These are phyloP conservation scores for Penicillium turbatum DNA, from an alignment of 495 filamentous ascomycete genomes.

Conservation along the genomic window DNA sequence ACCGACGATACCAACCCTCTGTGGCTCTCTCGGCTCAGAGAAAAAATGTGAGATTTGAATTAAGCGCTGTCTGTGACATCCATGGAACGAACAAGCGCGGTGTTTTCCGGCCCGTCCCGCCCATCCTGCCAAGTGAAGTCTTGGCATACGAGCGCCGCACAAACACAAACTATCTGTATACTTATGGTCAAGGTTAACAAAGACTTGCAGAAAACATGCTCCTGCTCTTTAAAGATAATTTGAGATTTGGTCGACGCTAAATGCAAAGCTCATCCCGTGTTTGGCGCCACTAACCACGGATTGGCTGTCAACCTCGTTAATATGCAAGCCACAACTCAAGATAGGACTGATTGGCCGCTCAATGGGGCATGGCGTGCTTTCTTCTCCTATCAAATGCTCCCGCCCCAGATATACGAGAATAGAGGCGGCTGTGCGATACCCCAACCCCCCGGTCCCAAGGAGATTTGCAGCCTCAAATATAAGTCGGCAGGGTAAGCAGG, in stretches of 20 bases:
- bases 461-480: background rate
- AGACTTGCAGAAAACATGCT: no score
- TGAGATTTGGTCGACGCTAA: background rate
- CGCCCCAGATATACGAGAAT: background rate
- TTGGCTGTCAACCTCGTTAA: background rate
- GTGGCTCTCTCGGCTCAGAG: no score
- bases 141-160: no score
- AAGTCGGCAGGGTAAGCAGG: background rate
- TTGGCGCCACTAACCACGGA: conserved; percentile 1
- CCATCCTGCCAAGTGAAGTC: no score
- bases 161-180: no score
- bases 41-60: no score
- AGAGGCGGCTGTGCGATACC: no score
- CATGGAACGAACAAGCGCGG: no score
- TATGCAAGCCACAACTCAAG: conserved; percentile 1
- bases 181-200: no score
- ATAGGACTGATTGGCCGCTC: background rate
- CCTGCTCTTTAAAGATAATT: background rate
- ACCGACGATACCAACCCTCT: conserved; percentile 14
- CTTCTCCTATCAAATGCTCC: background rate
- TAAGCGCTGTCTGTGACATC: no score
- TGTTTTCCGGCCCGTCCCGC: no score
- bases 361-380: background rate
- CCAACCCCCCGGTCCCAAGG: background rate
- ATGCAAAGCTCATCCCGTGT: background rate